Evolutionary conservation across 495 filamentous ascomycete species (phyloP), one percentile per base, ranked within the genome.

Genomic region (Lichina pygmaea): DNA sequence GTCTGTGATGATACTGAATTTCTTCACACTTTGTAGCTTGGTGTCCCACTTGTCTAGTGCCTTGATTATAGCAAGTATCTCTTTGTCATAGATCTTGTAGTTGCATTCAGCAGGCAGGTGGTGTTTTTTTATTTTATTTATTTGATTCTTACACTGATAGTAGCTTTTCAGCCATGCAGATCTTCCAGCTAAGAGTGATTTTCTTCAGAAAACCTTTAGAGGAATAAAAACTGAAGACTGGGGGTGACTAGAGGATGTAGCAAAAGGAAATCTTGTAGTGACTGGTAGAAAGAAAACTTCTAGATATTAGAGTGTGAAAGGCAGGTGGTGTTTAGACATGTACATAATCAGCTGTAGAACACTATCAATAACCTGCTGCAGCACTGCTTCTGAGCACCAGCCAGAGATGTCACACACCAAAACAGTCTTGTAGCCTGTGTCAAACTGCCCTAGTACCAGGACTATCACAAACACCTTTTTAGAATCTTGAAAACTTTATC

Each of bases 41-140:
- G 48, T 30, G 40, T 16, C 43, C 41, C 45, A 54, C 7, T 48
- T 12, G 11, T 44, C 8, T 11, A 53, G 39, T 34, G 32, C 10
- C 9, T 40, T 31, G 8, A 54, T 34, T 46, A 55, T 46, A 11
- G 45, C 47, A 39, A 55, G 34, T 41, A 55, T 11, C 43, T 56
- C 47, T 32, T 54, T 48, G 40, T 55, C 44, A 41, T 54, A 46
- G 34, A 55, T 53, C 42, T 55, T 40, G 30, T 56, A 56, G 17
- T 56, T 55, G 11, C 48, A 42, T 45, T 55, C 44, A 42, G 42
- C 34, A 41, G 33, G 17, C 7, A 15, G 9, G 31, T 52, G 10
- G 41, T 53, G 49, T 47, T 40, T 48, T n/a, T n/a, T n/a, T n/a
- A n/a, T n/a, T n/a, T n/a, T n/a, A n/a, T n/a, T n/a, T n/a, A n/a